Conservation (phyloP, 2,329 filamentous ascomycete genomes). For the Acarospora socialis region DNA sequence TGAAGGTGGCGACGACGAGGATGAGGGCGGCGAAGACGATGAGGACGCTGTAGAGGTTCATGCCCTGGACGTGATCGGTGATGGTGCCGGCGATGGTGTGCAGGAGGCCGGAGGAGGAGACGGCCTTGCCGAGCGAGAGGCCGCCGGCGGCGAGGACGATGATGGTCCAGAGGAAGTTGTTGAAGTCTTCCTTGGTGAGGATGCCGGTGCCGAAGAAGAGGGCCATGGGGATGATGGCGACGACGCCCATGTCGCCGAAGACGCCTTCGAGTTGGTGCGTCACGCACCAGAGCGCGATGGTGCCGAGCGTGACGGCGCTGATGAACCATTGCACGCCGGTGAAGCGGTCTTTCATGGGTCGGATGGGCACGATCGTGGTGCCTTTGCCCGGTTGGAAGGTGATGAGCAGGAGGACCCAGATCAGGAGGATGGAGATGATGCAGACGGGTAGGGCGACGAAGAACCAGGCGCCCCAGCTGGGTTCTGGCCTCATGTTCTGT, state of each 20-base stretch:
- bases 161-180: constrained; percentile 99
- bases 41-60: constrained; percentile 74
- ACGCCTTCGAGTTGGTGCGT: constrained; percentile 74
- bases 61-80: constrained; percentile 55
- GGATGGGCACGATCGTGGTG: constrained; percentile 81
- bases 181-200: constrained; percentile 63
- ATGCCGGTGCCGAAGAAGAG: constrained; percentile 84
- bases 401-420: constrained; percentile 74
- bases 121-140: constrained; percentile 80
- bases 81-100: constrained; percentile 75
- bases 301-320: constrained; percentile 62
- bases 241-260: constrained; percentile 96
- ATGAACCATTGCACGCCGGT: constrained; percentile 90
- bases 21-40: constrained; percentile 76
- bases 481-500: constrained; percentile 83
- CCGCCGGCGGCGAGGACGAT: constrained; percentile 95
- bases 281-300: constrained; percentile 84
- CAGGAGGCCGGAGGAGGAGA: constrained; percentile 81
- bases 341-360: constrained; percentile 77
- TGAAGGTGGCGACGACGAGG: constrained; percentile 89
- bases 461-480: constrained; percentile 94
- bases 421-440: constrained; percentile 70
- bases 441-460: constrained; percentile 90
- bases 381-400: constrained; percentile 76
- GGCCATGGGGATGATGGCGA: constrained; percentile 89